Percentiles rank a stretch among this genome's conserved stretches.
phyloP scores from a whole-genome alignment of 2,329 filamentous ascomycete species.

The Calonectria pseudoturangicola region DNA sequence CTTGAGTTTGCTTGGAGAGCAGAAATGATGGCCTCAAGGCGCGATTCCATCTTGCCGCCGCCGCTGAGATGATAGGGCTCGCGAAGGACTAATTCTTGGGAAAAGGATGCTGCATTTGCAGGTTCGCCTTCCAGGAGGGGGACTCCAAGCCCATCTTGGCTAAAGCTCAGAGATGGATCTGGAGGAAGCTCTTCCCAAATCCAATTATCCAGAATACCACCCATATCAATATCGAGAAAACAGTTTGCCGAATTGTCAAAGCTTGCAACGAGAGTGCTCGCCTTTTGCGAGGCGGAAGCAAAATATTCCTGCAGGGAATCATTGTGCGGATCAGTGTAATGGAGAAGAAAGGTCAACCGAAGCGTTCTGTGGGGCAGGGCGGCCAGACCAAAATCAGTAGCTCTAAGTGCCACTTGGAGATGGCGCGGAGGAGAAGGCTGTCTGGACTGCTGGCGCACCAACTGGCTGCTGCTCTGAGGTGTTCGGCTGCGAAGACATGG shows the following conservation, averaged over 20 bases:
- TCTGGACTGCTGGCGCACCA: neutral
- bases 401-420: neutral
- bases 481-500: conserved; percentile 4
- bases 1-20: neutral
- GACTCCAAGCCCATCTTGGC: neutral
- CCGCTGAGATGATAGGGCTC: neutral
- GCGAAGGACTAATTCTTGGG: neutral
- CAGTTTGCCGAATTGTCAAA: neutral
- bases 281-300: conserved; percentile 4
- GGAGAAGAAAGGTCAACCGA: conserved; percentile 6
- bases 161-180: neutral
- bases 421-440: neutral
- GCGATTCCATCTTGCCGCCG: neutral
- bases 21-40: neutral
- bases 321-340: conserved; percentile 20
- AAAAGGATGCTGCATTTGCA: neutral
- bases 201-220: conserved; percentile 3
- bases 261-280: neutral
- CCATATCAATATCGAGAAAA: conserved; percentile 1
- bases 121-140: neutral
- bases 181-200: neutral
- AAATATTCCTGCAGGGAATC: conserved; percentile 17
- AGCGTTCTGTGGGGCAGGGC: neutral
- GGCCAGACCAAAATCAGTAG: neutral
- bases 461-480: neutral